A percentile compares a stretch with the other conserved stretches of the same genome.
phyloP scores from a whole-genome alignment of 768 basidiomycete species.

The Candolleomyces efflorescens region DNA sequence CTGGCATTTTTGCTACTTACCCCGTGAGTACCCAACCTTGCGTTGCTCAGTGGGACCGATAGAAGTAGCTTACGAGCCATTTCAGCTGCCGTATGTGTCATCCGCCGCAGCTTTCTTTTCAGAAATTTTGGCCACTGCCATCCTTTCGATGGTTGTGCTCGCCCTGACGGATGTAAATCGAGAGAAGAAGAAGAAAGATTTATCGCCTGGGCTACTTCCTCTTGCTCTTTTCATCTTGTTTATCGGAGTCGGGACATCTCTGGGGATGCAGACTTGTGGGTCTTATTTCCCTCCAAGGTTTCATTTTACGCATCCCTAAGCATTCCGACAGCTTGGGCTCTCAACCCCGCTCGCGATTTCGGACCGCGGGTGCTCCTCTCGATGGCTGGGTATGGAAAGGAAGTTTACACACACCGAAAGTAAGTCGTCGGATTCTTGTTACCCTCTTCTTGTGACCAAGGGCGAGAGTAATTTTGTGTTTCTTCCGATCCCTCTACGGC shows the following conservation, averaged over 20 bases:
- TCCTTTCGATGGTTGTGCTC: conserved; percentile 52
- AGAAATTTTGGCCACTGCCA: conserved; percentile 52
- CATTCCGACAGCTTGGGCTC: conserved; percentile 41
- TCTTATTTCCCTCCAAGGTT: conserved; percentile 13
- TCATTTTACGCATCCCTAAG: neutral
- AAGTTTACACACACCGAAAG: conserved; percentile 44
- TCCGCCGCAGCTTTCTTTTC: conserved; percentile 36
- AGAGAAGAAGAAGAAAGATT: conserved; percentile 42
- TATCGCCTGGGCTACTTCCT: conserved; percentile 44
- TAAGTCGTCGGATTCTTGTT: conserved; percentile 17
- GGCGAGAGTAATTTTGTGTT: no score
- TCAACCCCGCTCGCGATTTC: conserved; percentile 72
- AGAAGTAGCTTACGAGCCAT: neutral
- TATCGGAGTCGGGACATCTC: conserved; percentile 51
- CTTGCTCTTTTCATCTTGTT: conserved; percentile 52
- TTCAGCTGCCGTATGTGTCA: conserved; percentile 35
- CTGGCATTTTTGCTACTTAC: conserved; percentile 56
- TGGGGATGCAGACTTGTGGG: conserved; percentile 59
- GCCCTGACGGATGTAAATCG: conserved; percentile 49
- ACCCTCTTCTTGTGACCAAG: no score
- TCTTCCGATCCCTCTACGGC: no score
- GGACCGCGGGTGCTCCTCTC: conserved; percentile 66
- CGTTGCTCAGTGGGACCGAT: neutral
- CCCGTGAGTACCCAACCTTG: conserved; percentile 37
- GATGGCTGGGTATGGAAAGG: conserved; percentile 68